phyloP scores from a whole-genome alignment of 768 basidiomycete species.

The Macrocybe gigantea region DNA sequence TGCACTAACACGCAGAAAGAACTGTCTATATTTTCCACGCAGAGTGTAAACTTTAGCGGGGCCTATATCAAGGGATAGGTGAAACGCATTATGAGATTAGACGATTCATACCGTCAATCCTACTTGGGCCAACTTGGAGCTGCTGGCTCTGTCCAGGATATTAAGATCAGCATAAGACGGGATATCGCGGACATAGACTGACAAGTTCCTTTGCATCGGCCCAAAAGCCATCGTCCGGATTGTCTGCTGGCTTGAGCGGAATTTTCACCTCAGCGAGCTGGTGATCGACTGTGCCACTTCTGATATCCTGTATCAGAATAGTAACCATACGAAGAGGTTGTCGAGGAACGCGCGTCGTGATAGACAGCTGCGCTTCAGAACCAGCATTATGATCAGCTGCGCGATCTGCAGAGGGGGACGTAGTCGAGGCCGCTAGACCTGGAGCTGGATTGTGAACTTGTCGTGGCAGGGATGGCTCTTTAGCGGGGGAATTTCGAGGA shows the following conservation, averaged over 20 bases:
- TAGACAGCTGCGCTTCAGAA: no score
- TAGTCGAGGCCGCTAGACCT: no score
- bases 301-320: slow-evolving; percentile 58
- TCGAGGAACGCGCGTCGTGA: slow-evolving; percentile 4
- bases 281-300: slow-evolving; percentile 46
- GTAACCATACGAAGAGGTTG: slow-evolving; percentile 50
- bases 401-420: no score
- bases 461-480: background rate
- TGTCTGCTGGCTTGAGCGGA: slow-evolving; percentile 42
- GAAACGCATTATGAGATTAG: background rate
- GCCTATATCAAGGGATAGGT: slow-evolving; percentile 29
- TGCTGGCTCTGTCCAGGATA: slow-evolving; percentile 30
- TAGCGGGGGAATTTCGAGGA: background rate
- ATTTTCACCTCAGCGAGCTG: slow-evolving; percentile 64
- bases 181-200: slow-evolving; percentile 9
- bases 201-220: slow-evolving; percentile 63
- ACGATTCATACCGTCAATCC: slow-evolving; percentile 57
- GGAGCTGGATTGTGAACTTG: no score
- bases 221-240: slow-evolving; percentile 58
- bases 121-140: slow-evolving; percentile 55
- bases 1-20: slow-evolving; percentile 56
- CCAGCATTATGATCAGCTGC: no score
- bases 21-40: slow-evolving; percentile 65
- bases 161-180: background rate
- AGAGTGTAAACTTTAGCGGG: slow-evolving; percentile 61